A percentile compares a stretch with the other conserved stretches of the same genome.
Conservation (phyloP, 257 asterid genomes). For the Solanum virginianum region DNA sequence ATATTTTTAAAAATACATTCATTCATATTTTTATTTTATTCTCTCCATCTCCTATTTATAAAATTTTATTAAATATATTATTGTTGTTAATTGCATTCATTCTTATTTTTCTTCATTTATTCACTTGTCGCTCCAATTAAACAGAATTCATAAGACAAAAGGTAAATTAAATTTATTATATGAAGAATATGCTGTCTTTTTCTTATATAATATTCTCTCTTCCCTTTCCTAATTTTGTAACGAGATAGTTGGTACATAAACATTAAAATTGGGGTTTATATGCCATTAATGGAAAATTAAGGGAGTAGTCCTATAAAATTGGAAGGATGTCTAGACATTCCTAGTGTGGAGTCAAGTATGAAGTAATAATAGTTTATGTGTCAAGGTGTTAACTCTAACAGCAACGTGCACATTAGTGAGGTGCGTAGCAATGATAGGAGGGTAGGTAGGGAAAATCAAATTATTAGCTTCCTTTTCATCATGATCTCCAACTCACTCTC, state of each 20-base stretch:
- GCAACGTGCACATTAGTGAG: neutral
- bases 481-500: too few species aligned
- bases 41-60: fast-evolving
- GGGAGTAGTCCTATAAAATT: neutral
- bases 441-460: neutral
- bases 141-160: too few species aligned
- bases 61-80: too few species aligned
- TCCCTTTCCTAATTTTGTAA: neutral
- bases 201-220: neutral
- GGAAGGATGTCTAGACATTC: neutral
- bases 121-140: too few species aligned
- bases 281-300: neutral
- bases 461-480: neutral
- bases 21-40: too few species aligned
- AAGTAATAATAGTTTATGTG: neutral
- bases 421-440: neutral
- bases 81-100: too few species aligned
- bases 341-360: neutral
- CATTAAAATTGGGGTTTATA: neutral
- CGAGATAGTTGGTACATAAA: neutral
- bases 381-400: neutral
- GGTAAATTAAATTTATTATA: too few species aligned
- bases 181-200: neutral
- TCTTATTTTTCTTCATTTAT: too few species aligned
- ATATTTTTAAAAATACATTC: too few species aligned